Conservation (phyloP, 2,329 filamentous ascomycete species). For the Emericellopsis atlantica region DNA sequence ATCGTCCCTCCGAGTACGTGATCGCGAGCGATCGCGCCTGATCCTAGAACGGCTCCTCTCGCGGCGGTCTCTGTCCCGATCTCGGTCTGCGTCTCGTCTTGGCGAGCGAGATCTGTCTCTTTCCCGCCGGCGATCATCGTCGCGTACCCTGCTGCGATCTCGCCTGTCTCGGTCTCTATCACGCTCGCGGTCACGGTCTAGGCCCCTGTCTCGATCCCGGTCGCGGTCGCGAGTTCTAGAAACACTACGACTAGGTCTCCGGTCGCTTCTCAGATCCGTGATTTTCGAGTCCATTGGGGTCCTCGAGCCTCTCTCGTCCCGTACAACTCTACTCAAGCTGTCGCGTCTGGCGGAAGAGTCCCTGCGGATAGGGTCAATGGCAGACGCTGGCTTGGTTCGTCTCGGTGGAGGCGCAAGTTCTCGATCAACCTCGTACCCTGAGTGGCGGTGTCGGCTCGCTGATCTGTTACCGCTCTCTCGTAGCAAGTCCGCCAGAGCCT, state of each 20-base stretch:
- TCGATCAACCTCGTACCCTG: conserved; percentile 43
- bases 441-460: conserved; percentile 25
- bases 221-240: conserved; percentile 16
- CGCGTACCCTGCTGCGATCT: conserved; percentile 12
- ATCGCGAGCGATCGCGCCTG: conserved; percentile 25
- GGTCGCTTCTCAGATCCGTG: conserved; percentile 14
- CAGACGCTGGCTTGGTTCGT: conserved; percentile 39
- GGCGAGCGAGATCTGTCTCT: conserved; percentile 14
- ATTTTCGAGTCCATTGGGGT: conserved; percentile 14
- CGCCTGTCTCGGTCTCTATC: conserved; percentile 16
- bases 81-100: conserved; percentile 18
- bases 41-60: conserved; percentile 11
- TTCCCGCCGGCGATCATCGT: conserved; percentile 18
- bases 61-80: conserved; percentile 25
- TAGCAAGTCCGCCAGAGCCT: conserved; percentile 44
- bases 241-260: conserved; percentile 16
- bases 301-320: conserved; percentile 18
- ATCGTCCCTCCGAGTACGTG: conserved; percentile 19
- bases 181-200: conserved; percentile 18
- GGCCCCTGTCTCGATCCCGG: conserved; percentile 13
- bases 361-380: conserved; percentile 41
- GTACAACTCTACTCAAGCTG: conserved; percentile 14
- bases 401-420: conserved; percentile 42
- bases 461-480: conserved; percentile 42
- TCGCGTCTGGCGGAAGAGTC: conserved; percentile 28